Conservation (phyloP, 140 eudicot species). For the Oenanthe javanica region DNA sequence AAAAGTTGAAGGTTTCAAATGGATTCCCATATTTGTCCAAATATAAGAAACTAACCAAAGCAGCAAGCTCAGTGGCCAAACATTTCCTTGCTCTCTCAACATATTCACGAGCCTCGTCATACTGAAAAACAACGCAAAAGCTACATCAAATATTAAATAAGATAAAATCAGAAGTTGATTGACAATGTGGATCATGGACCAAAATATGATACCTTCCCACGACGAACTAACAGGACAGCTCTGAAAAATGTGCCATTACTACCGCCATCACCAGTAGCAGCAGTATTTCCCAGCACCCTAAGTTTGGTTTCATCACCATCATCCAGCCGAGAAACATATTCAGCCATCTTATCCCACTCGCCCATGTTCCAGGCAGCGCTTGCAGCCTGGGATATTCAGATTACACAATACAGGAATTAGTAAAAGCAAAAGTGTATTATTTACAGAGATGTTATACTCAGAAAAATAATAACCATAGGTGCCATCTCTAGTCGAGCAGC, state of each 20-base stretch:
- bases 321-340: constrained; percentile 83
- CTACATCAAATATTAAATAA: not conserved
- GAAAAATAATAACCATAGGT: constrained; percentile 61
- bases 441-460: not conserved
- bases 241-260: constrained; percentile 93
- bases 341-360: constrained; percentile 99
- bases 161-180: constrained; percentile 5
- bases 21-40: not conserved
- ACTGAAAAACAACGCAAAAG: constrained; percentile 28
- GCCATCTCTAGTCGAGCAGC: constrained; percentile 99
- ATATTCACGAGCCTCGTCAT: constrained; percentile 95
- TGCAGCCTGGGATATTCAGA: constrained; percentile 64
- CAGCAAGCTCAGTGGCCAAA: constrained; percentile 98
- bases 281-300: constrained; percentile 78
- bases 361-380: constrained; percentile 99
- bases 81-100: constrained; percentile 98
- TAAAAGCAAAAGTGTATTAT: constrained; percentile 9
- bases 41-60: constrained; percentile 60
- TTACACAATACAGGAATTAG: not conserved
- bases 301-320: constrained; percentile 95
- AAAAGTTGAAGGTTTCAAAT: not conserved
- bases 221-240: constrained; percentile 87
- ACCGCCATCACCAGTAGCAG: constrained; percentile 91
- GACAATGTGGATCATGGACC: not conserved
- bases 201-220: constrained; percentile 61